These are phyloP conservation scores for Wallacemonas collosoma DNA, from an alignment of 208 protist species.

Conservation along the genomic window DNA sequence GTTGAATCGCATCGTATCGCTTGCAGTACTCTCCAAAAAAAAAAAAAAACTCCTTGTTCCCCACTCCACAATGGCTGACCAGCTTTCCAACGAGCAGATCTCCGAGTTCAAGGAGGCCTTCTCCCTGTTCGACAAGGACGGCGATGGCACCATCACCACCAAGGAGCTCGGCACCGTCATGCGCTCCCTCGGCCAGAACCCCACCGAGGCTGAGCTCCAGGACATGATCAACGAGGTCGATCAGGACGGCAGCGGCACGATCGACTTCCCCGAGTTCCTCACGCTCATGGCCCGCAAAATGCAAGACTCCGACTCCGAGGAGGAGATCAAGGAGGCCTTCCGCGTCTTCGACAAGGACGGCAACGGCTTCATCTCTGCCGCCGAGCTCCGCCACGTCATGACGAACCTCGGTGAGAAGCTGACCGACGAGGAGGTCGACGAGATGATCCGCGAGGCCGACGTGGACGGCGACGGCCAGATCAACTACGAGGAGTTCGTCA, in stretches of 20 bases:
- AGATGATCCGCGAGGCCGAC: constrained; percentile 91
- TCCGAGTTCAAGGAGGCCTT: constrained; percentile 99
- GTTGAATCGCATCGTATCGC: background rate
- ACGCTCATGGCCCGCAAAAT: constrained; percentile 90
- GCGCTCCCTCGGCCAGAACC: constrained; percentile 98
- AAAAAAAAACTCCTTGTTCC: background rate
- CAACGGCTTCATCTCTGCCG: constrained; percentile 94
- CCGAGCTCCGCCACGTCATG: constrained; percentile 95
- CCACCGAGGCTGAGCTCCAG: constrained; percentile 94
- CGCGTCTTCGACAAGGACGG: constrained; percentile 96
- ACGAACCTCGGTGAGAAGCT: constrained; percentile 95
- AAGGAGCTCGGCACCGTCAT: constrained; percentile 99
- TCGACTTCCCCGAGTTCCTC: constrained; percentile 96
- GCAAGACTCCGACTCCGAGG: constrained; percentile 92
- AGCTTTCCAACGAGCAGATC: constrained; percentile 98
- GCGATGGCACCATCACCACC: constrained; percentile 98
- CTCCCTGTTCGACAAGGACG: constrained; percentile 98
- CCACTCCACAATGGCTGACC: constrained; percentile 53
- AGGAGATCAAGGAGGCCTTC: constrained; percentile 96
- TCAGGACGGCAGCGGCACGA: constrained; percentile 93
- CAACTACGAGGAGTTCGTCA: constrained; percentile 84
- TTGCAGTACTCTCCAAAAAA: constrained; percentile 9
- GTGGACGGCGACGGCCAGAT: constrained; percentile 85
- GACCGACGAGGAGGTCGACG: constrained; percentile 91
- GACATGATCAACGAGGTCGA: constrained; percentile 98